Percentiles rank a stretch among this genome's conserved stretches.
Evolutionary conservation across 2,329 filamentous ascomycete genomes (phyloP).

Genomic region (Pseudocercospora crystallina): DNA sequence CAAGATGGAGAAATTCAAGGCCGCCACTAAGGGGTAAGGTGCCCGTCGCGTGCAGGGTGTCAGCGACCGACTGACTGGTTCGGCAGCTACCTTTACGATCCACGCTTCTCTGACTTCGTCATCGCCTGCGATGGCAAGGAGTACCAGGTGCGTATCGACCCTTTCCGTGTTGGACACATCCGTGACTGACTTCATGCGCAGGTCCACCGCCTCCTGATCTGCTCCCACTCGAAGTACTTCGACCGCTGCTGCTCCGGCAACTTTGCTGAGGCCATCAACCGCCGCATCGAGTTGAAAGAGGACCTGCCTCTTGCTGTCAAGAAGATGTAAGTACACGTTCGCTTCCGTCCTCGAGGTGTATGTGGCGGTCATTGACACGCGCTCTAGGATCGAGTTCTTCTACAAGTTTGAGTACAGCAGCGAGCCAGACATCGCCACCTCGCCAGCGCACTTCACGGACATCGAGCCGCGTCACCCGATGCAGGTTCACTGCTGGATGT

Average conservation of each 20-base stretch:
- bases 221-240: slow-evolving; percentile 12
- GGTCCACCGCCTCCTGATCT: slow-evolving; percentile 4
- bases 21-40: no score
- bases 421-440: neutral
- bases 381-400: slow-evolving; percentile 18
- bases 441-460: neutral
- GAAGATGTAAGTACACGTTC: no score
- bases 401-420: slow-evolving; percentile 14
- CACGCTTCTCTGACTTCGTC: slow-evolving; percentile 3
- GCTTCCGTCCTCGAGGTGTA: no score
- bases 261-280: slow-evolving; percentile 1
- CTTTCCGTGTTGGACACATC: no score
- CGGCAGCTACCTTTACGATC: neutral
- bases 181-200: neutral
- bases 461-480: neutral
- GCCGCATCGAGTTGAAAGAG: slow-evolving; percentile 13
- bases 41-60: no score
- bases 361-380: no score
- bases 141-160: neutral
- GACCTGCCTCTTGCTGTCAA: slow-evolving; percentile 9
- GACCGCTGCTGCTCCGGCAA: neutral
- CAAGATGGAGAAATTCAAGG: no score
- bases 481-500: slow-evolving; percentile 8
- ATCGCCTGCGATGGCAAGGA: slow-evolving; percentile 5
- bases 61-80: no score